phyloP scores from a whole-genome alignment of 176 grass and related monocot genomes.

The Otatea glauca region DNA sequence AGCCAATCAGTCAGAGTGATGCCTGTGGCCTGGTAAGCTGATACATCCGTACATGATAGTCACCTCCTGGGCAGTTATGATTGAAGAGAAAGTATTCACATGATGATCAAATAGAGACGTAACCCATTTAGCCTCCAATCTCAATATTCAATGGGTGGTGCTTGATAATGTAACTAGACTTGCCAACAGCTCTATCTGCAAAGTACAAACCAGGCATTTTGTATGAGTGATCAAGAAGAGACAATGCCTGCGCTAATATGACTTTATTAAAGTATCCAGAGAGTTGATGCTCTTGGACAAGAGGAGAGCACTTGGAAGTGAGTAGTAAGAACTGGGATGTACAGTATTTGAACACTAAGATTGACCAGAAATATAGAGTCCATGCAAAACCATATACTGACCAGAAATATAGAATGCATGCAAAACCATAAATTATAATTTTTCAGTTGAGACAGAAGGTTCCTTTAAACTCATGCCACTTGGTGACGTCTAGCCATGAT shows the following conservation, averaged over 20 bases:
- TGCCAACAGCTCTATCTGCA: neutral
- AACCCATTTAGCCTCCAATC: neutral
- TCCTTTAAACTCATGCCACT: neutral
- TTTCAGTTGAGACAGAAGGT: neutral
- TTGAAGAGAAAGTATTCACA: neutral
- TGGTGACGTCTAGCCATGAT: neutral
- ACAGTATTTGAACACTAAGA: conserved; percentile 3
- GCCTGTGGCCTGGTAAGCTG: neutral
- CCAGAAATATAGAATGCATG: neutral
- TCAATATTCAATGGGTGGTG: neutral
- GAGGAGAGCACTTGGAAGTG: neutral
- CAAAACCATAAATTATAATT: neutral
- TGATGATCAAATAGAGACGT: neutral
- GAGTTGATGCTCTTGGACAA: neutral
- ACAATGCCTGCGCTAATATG: neutral
- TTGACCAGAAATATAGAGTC: neutral
- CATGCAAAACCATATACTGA: neutral
- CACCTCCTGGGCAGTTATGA: neutral
- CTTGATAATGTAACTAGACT: conserved; percentile 17
- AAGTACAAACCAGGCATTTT: neutral
- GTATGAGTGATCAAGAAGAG: neutral
- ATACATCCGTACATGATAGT: neutral
- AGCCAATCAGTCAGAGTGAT: neutral
- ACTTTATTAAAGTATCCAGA: neutral
- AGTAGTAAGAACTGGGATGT: neutral